Base-by-base conservation (phyloP, 2,329 filamentous ascomycete genomes). In the Penicillium capsulatum region DNA sequence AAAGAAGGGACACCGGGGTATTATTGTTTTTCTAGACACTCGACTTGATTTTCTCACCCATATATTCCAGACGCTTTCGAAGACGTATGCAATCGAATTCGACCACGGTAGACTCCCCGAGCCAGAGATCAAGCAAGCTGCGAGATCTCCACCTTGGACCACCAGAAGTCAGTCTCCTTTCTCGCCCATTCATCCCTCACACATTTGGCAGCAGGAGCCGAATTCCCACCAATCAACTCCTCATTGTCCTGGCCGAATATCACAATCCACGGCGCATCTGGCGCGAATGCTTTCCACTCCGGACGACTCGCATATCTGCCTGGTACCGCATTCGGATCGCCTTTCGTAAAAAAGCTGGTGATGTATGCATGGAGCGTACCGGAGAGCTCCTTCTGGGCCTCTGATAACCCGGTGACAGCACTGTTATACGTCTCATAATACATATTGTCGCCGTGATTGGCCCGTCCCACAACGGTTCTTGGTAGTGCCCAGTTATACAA, bases 401-500 rank as follows among this genome's bases (percentile, higher is more conserved):
- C 24, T 1, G 70, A 73, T 2, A 67, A 44, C 0, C 40, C 50
- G 0, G 61, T 47, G 0, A 70, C 61, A 0, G 41, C 57, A 1
- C 58, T 58, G 17, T 68, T 67, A 13, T 60, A 69, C 1, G 62
- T 64, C 52, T 76, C 73, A 38, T 75, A 75, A 8, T 56, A 51
- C 62, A 72, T 67, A 22, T 74, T 73, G 38, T 74, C 71, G 0
- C 53, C 73, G 41, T 76, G 73, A 11, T 66, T 67, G 0, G 73
- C 72, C 0, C 73, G 69, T 7, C 65, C 64, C 9, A 68, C 47
- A 1, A 72, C 51, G 0, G 63, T 69, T 4, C 64, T 64, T 3
- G 71, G 65, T 0, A 75, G 53, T 0, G 75, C 75, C 76, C 76
- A 77, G 52, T 75, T 72, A 44, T 77, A 77, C 3, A 76, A 52